Conservation (phyloP, 495 filamentous ascomycete genomes). For the Tricharina praecox region DNA sequence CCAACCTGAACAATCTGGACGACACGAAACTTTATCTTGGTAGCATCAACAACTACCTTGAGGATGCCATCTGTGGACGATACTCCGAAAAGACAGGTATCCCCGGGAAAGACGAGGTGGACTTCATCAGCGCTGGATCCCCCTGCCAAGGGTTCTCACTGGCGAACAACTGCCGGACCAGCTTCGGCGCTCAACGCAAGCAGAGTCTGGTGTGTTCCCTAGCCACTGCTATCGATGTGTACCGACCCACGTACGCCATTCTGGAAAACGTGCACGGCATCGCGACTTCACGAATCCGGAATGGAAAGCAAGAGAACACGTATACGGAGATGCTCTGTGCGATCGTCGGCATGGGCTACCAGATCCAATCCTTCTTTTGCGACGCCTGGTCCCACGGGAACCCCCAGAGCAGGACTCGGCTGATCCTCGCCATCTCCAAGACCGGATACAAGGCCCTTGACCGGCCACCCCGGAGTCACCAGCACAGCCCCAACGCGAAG, state of each 20-base stretch:
- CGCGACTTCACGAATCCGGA: conserved; percentile 29
- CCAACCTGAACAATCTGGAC: conserved; percentile 33
- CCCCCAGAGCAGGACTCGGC: conserved; percentile 41
- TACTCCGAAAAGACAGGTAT: conserved; percentile 17
- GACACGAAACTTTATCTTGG: conserved; percentile 39
- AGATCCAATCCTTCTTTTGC: conserved; percentile 42
- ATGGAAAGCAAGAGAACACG: conserved; percentile 33
- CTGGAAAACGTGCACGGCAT: conserved; percentile 57
- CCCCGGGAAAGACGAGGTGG: conserved; percentile 36
- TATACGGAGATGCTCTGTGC: conserved; percentile 51
- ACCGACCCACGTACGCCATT: conserved; percentile 50
- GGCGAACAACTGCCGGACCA: conserved; percentile 36
- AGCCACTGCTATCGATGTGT: conserved; percentile 55
- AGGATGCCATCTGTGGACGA: conserved; percentile 37
- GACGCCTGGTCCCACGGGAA: conserved; percentile 54
- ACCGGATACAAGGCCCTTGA: conserved; percentile 39
- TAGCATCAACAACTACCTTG: conserved; percentile 52
- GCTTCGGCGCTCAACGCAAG: conserved; percentile 38
- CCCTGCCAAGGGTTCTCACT: conserved; percentile 58
- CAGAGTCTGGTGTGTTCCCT: conserved; percentile 56
- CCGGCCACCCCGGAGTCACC: conserved; percentile 43
- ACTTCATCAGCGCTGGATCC: conserved; percentile 52
- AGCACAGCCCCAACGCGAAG: conserved; percentile 31
- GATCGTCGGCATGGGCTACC: conserved; percentile 57
- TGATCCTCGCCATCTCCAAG: conserved; percentile 50